Conservation (phyloP, 192 early-diverging fungal genomes). For the Backusella australiensis region DNA sequence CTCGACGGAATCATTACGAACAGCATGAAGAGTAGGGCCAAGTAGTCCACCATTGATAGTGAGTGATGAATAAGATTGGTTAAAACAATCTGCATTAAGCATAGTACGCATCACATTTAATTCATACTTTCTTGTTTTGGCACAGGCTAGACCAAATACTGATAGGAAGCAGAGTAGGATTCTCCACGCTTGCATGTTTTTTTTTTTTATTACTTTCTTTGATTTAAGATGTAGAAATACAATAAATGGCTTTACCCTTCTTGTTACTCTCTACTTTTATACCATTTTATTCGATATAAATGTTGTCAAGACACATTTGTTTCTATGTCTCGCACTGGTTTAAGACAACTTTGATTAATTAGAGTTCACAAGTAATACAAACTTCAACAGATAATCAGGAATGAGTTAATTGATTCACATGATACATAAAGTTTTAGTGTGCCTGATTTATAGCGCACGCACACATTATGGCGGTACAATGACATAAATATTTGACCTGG, state of each 20-base stretch:
- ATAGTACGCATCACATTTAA: not conserved
- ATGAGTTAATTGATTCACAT: slow-evolving; percentile 2
- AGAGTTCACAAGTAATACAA: not conserved
- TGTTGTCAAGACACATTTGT: not conserved
- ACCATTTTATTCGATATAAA: not conserved
- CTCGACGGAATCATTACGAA: slow-evolving; percentile 43
- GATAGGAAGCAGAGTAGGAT: not conserved
- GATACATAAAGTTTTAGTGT: slow-evolving; percentile 1
- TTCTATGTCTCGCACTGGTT: not conserved
- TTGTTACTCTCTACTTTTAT: not conserved
- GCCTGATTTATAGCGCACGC: not conserved
- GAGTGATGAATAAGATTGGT: not conserved
- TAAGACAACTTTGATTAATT: not conserved
- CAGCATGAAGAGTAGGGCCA: slow-evolving; percentile 48
- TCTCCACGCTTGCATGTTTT: not conserved
- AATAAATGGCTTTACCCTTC: not conserved
- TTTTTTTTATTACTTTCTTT: too few relatives aligned
- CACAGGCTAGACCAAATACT: not conserved
- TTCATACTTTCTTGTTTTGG: not conserved
- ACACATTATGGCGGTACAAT: not conserved
- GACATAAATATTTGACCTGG: slow-evolving; percentile 8
- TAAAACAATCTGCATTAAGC: slow-evolving; percentile 16
- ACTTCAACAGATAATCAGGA: not conserved
- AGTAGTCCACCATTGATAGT: slow-evolving; percentile 46
- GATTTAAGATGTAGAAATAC: too few relatives aligned